Base-by-base conservation (phyloP, 2,329 filamentous ascomycete genomes). In the Sporothrix protearum region DNA sequence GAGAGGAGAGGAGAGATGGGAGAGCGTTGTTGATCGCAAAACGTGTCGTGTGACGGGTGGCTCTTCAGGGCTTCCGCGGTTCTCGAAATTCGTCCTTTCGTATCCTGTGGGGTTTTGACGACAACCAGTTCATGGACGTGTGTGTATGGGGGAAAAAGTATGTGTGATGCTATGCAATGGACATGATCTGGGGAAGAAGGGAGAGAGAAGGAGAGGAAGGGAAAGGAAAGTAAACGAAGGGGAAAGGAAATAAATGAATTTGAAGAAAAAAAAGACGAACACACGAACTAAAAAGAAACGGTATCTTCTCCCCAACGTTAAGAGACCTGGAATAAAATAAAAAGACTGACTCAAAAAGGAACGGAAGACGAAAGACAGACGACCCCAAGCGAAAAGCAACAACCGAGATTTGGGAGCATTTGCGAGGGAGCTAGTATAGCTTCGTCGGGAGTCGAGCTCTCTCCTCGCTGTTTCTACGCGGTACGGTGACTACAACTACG, bases 11-110 rank as follows among this genome's bases (percentile, higher is more conserved):
- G 36, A 9, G 66, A 12, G 39, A 51, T 22, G 42, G 45, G 42
- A 30, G 16, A 22, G 14, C 12, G 30, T 28, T 3, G 16, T 30
- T 55, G 19, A 3, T 42, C 59, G 33, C n/a, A 39, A 25, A 5
- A 16, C 30, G 30, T 39, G 28, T 42, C 49, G 55, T 57, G 47
- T 69, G 53, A 53, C 33, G 25, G 51, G 45, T 55, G 33, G n/a
- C 45, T 22, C 2, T 28, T 33, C 55, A 49, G 53, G 55, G 36
- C 25, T 42, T 53, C 47, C 59, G 69, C 30, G 45, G 57, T 73
- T 73, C 71, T 63, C 74, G 73, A 70, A 74, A 75, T 71, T 75
- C 74, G 74, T 75, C 74, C 73, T 75, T 75, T 47, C 74, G 73
- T 75, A 74, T 75, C 64, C 74, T 71, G 53, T 59, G 73, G 12